Conservation (phyloP, 106 monocot species). For the Dioscorea zingiberensis region DNA sequence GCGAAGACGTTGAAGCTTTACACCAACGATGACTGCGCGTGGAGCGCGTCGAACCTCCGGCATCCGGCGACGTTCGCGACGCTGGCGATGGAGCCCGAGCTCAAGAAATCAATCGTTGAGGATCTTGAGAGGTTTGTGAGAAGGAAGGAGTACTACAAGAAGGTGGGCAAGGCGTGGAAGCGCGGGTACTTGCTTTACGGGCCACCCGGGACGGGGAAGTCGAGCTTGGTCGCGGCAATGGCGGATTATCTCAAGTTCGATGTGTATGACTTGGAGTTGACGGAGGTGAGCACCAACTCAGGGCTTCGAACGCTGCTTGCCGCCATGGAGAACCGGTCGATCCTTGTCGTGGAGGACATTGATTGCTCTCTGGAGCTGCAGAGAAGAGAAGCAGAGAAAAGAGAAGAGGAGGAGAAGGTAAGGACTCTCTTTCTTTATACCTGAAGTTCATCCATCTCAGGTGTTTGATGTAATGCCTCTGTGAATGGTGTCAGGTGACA, state of each 20-base stretch:
- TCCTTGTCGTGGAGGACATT: conserved; percentile 29
- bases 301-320: conserved; percentile 5
- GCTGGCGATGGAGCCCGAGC: conserved; percentile 22
- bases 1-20: conserved; percentile 5
- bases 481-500: background rate
- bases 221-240: conserved; percentile 32
- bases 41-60: conserved; percentile 6
- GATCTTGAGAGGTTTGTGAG: conserved; percentile 22
- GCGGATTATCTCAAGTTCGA: conserved; percentile 26
- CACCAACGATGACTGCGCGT: conserved; percentile 4
- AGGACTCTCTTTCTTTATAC: background rate
- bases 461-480: too few species aligned
- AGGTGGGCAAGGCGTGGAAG: conserved; percentile 32
- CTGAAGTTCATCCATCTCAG: too few species aligned
- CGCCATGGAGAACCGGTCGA: conserved; percentile 5
- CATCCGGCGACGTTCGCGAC: conserved; percentile 34
- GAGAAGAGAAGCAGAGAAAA: conserved; percentile 7
- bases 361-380: conserved; percentile 13
- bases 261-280: conserved; percentile 25
- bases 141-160: conserved; percentile 20
- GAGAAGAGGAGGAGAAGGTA: conserved; percentile 8
- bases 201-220: conserved; percentile 34
- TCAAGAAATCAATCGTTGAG: conserved; percentile 13
- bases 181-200: conserved; percentile 31
- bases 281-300: conserved; percentile 1